phyloP scores from a whole-genome alignment of 108 stramenopile genomes.

The Pseudonitzschia multiseries region DNA sequence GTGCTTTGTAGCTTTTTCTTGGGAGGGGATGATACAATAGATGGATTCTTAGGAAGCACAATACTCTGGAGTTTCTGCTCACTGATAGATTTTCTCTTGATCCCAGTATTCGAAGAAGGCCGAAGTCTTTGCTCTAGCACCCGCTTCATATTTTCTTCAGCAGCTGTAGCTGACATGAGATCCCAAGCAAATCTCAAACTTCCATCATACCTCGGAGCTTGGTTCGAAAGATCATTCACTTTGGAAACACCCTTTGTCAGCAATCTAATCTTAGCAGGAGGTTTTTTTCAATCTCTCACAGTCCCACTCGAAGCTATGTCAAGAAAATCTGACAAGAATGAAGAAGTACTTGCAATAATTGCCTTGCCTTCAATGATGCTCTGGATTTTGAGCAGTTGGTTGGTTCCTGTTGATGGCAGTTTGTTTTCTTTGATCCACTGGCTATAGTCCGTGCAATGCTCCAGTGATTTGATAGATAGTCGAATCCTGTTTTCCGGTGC shows the following conservation, averaged over 20 bases:
- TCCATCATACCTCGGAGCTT: neutral
- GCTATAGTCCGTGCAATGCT: too few relatives aligned
- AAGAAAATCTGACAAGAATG: too few relatives aligned
- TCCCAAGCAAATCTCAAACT: neutral
- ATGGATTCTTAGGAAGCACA: neutral
- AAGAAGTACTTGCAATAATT: too few relatives aligned
- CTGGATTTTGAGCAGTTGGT: too few relatives aligned
- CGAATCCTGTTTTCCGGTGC: too few relatives aligned
- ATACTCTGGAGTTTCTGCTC: too few relatives aligned
- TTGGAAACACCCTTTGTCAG: neutral
- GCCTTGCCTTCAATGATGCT: too few relatives aligned
- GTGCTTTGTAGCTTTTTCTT: neutral
- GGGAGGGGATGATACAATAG: neutral
- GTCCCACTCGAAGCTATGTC: too few relatives aligned
- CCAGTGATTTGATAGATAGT: too few relatives aligned
- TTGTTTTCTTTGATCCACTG: too few relatives aligned
- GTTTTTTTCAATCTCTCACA: neutral
- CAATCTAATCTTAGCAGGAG: neutral
- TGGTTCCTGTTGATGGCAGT: too few relatives aligned
- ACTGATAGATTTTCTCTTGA: too few relatives aligned
- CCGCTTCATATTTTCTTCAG: neutral
- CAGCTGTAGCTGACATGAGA: neutral
- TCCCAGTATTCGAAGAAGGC: neutral
- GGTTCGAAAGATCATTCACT: neutral
- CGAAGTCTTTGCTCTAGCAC: neutral